phyloP scores from a whole-genome alignment of 257 asterid genomes.

The Nicotiana tabacum region DNA sequence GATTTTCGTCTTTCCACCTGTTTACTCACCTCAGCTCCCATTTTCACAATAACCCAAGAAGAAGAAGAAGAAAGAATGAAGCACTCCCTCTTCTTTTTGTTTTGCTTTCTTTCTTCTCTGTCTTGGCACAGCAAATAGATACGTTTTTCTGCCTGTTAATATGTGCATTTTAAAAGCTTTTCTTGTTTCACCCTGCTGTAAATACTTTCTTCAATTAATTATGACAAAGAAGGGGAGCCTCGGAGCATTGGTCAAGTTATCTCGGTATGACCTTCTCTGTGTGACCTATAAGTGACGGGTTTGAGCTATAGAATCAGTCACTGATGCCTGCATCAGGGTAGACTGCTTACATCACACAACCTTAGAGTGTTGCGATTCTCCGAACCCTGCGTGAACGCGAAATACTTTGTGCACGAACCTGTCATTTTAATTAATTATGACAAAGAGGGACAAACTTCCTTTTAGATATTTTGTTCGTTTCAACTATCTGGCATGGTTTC shows the following conservation, averaged over 20 bases:
- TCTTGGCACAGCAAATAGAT: background rate
- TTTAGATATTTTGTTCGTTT: background rate
- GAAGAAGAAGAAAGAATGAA: background rate
- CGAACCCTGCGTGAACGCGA: rapidly evolving
- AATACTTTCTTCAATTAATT: too few species aligned
- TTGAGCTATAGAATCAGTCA: too few species aligned
- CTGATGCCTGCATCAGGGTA: too few species aligned
- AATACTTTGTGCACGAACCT: too few species aligned
- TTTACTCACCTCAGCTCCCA: conserved; percentile 63
- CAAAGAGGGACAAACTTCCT: background rate
- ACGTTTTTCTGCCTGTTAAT: background rate
- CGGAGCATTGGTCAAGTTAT: too few species aligned
- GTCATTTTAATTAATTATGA: background rate
- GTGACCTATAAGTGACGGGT: too few species aligned
- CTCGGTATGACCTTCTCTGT: too few species aligned
- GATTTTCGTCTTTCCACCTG: conserved; percentile 55
- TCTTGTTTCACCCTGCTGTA: background rate
- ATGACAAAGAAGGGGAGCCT: too few species aligned
- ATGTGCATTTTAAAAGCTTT: background rate
- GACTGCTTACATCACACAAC: too few species aligned
- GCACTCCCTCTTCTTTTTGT: background rate
- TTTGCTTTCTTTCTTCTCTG: too few species aligned
- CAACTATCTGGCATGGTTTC: background rate
- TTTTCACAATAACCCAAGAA: conserved; percentile 3
- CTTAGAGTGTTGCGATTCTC: rapidly evolving